phyloP scores from a whole-genome alignment of 371 early-diverging fungal genomes.

The Mucor indicus region DNA sequence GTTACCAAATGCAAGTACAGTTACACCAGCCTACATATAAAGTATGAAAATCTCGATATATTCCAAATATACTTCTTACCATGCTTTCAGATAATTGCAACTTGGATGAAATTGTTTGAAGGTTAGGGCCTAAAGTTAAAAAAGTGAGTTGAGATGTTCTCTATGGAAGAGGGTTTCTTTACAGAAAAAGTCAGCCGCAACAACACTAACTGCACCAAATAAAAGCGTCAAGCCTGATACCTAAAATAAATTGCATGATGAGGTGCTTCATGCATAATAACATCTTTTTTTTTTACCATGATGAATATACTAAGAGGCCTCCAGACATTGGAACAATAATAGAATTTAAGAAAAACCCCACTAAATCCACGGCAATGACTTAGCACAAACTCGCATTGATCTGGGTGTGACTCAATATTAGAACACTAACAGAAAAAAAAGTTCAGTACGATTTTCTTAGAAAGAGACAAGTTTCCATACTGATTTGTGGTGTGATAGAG shows the following conservation, averaged over 20 bases:
- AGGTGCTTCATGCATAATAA: neutral
- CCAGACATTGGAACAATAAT: constrained; percentile 55
- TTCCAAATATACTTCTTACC: too few relatives aligned
- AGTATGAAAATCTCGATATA: constrained; percentile 5
- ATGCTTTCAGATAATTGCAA: constrained; percentile 66
- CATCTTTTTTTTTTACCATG: constrained; percentile 12
- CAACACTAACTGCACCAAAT: constrained; percentile 65
- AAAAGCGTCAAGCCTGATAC: constrained; percentile 29
- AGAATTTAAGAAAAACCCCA: constrained; percentile 49
- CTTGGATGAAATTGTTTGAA: constrained; percentile 55
- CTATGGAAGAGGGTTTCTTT: constrained; percentile 12
- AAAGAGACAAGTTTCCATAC: constrained; percentile 4
- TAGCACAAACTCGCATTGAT: constrained; percentile 41
- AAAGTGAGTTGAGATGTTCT: neutral
- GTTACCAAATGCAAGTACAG: constrained; percentile 83
- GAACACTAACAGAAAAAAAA: constrained; percentile 20
- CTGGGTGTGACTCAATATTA: constrained; percentile 27
- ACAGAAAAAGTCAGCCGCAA: constrained; percentile 73
- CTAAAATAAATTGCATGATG: constrained; percentile 11
- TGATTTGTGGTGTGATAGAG: constrained; percentile 9
- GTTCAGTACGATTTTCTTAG: too few relatives aligned
- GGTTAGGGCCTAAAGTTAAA: constrained; percentile 46
- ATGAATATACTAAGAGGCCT: constrained; percentile 36
- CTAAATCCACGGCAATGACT: constrained; percentile 37
- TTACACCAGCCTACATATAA: constrained; percentile 74